Percentiles rank a stretch among this genome's conserved stretches.
Evolutionary conservation across 352 stramenopile genomes (phyloP).

Genomic region (Pythium monospermum): DNA sequence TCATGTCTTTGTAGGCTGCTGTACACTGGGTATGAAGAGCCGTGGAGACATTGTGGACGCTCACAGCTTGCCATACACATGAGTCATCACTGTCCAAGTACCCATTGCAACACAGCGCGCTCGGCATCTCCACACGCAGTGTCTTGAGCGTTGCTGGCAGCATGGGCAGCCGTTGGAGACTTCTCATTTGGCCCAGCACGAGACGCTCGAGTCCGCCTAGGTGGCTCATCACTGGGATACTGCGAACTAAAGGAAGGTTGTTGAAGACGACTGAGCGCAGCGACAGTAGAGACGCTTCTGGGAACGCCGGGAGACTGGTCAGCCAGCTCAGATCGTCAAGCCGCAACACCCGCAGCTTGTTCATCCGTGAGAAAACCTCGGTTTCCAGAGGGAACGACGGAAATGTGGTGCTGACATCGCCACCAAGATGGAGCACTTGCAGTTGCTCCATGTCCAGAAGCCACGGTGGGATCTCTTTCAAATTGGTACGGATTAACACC

Average conservation of each 20-base stretch:
- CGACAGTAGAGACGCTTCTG: not conserved
- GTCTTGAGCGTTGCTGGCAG: slow-evolving; percentile 1
- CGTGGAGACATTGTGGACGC: not conserved
- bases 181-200: slow-evolving; percentile 1
- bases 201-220: not conserved
- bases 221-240: slow-evolving; percentile 12
- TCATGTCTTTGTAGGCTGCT: not conserved
- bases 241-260: slow-evolving; percentile 4
- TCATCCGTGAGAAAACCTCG: slow-evolving; percentile 1
- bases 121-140: slow-evolving; percentile 9
- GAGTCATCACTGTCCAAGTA: slow-evolving; percentile 1
- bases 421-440: slow-evolving; percentile 11
- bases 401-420: slow-evolving; percentile 7
- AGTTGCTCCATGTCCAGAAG: slow-evolving; percentile 11
- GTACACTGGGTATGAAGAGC: slow-evolving; percentile 1
- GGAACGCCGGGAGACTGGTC: slow-evolving; percentile 3
- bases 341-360: not conserved
- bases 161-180: slow-evolving; percentile 6
- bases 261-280: not conserved
- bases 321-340: slow-evolving; percentile 3
- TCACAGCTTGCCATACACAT: not conserved
- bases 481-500: slow-evolving; percentile 2
- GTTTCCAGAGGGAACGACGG: slow-evolving; percentile 2
- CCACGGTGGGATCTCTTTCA: slow-evolving; percentile 6
- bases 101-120: slow-evolving; percentile 19